Evolutionary conservation across 495 filamentous ascomycete genomes (phyloP).

Genomic region (Penicillium tannophilum): DNA sequence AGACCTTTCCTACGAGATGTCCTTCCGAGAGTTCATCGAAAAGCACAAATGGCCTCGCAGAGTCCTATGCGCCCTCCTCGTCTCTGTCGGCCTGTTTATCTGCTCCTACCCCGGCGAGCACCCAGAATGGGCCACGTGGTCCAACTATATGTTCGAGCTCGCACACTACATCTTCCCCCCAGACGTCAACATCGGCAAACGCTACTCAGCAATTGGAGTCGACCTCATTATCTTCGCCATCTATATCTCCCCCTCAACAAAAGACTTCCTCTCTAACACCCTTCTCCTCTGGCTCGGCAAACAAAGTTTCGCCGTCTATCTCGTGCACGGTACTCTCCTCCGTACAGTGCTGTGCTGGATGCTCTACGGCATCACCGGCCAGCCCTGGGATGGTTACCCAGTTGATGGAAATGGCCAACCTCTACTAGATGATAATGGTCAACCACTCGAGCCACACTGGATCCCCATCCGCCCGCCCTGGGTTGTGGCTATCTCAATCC

Average conservation of each 20-base stretch:
- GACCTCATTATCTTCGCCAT: constrained; percentile 59
- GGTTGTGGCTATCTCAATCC: constrained; percentile 52
- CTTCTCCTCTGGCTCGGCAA: constrained; percentile 67
- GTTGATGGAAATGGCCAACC: constrained; percentile 23
- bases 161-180: constrained; percentile 57
- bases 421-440: constrained; percentile 52
- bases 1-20: constrained; percentile 58
- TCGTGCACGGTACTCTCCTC: constrained; percentile 65
- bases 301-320: constrained; percentile 69
- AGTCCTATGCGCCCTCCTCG: constrained; percentile 46
- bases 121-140: constrained; percentile 61
- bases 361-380: constrained; percentile 58
- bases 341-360: constrained; percentile 65
- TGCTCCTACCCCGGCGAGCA: constrained; percentile 63
- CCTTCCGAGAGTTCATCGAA: constrained; percentile 53
- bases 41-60: constrained; percentile 48
- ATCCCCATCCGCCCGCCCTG: constrained; percentile 38
- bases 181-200: constrained; percentile 51
- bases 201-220: constrained; percentile 60
- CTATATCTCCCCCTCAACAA: constrained; percentile 58
- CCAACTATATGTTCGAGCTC: constrained; percentile 46
- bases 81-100: constrained; percentile 54
- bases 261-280: constrained; percentile 56
- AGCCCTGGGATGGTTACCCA: constrained; percentile 44
- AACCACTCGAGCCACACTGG: constrained; percentile 33